Evolutionary conservation across 768 basidiomycete species (phyloP).

Genomic region (Calocera cornea): DNA sequence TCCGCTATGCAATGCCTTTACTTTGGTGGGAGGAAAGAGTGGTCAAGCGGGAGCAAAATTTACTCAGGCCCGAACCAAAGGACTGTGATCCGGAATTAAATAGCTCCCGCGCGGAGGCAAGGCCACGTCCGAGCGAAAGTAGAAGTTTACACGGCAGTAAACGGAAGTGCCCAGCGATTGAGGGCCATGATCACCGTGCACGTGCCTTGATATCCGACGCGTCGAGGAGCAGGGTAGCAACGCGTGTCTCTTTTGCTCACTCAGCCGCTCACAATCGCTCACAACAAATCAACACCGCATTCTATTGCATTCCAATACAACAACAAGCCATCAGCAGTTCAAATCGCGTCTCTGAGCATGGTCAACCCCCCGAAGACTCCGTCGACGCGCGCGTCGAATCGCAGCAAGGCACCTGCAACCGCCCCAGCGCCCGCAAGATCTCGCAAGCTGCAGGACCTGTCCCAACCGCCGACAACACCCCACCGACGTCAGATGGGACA

Average conservation of each 20-base stretch:
- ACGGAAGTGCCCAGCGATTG: no score
- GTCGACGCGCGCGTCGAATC: background rate
- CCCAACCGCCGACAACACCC: background rate
- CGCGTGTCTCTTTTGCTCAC: background rate
- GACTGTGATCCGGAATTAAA: no score
- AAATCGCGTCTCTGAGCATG: background rate
- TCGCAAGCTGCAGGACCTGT: constrained; percentile 8
- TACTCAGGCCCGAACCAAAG: no score
- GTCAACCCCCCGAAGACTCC: background rate
- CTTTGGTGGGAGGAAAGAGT: no score
- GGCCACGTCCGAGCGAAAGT: no score
- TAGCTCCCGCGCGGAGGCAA: no score
- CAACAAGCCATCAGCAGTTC: background rate
- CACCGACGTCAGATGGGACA: background rate
- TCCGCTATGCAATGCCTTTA: no score
- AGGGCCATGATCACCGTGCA: no score
- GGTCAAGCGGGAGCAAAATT: no score
- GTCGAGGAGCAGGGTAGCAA: background rate
- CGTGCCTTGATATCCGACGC: background rate
- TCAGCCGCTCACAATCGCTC: background rate
- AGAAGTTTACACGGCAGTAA: no score
- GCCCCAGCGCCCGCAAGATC: background rate
- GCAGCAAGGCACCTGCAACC: background rate
- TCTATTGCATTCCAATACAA: background rate
- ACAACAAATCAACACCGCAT: background rate